phyloP scores from a whole-genome alignment of 1,284 basidiomycete genomes.

The Ceratobasidium sp. region DNA sequence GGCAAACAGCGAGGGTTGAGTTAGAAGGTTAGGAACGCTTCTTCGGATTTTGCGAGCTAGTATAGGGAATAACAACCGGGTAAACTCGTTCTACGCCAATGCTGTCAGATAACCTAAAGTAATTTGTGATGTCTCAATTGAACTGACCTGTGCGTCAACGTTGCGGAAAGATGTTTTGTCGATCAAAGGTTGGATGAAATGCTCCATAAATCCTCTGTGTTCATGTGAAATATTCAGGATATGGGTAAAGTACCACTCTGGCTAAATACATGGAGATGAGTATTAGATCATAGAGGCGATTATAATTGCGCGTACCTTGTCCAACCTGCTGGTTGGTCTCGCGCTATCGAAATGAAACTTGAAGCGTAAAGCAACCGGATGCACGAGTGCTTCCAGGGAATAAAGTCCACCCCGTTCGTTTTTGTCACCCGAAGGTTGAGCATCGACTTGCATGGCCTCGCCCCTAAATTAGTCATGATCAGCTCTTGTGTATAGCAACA shows the following conservation, averaged over 20 bases:
- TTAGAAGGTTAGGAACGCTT: constrained; percentile 78
- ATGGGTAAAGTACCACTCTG: constrained; percentile 97
- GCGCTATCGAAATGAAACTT: constrained; percentile 94
- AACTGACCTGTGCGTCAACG: constrained; percentile 78
- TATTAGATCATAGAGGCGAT: background rate
- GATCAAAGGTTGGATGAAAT: constrained; percentile 78
- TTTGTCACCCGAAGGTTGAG: constrained; percentile 18
- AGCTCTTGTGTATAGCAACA: constrained; percentile 40
- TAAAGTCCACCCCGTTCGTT: constrained; percentile 68
- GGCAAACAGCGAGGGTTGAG: constrained; percentile 86
- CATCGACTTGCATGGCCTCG: constrained; percentile 2
- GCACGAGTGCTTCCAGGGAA: constrained; percentile 84
- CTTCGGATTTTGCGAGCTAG: constrained; percentile 76
- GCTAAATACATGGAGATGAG: constrained; percentile 61
- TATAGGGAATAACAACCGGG: constrained; percentile 74
- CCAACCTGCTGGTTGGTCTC: constrained; percentile 88
- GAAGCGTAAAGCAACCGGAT: constrained; percentile 88
- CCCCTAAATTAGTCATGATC: background rate
- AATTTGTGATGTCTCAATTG: constrained; percentile 35
- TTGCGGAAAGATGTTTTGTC: constrained; percentile 67
- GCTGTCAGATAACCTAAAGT: constrained; percentile 35
- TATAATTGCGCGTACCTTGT: constrained; percentile 71
- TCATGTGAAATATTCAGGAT: constrained; percentile 85
- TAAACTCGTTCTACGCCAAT: constrained; percentile 75
- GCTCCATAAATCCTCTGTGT: constrained; percentile 80